A percentile compares a stretch with the other conserved stretches of the same genome.
Conservation (phyloP, 257 asterid genomes). For the Przewalskia tangutica region DNA sequence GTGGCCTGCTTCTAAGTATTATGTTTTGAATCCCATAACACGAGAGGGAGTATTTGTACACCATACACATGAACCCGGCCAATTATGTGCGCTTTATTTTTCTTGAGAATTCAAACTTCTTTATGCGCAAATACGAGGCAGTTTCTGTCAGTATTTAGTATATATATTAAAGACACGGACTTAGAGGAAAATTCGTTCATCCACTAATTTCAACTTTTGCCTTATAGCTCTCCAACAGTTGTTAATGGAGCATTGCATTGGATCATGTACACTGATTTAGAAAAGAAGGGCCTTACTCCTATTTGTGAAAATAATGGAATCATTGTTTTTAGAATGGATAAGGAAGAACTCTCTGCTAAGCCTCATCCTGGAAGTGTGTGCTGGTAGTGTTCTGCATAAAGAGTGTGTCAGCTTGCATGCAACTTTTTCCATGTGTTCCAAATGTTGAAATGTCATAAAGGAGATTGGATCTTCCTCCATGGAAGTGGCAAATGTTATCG, state of each 20-base stretch:
- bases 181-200: not conserved
- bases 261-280: not conserved
- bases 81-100: not conserved
- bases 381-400: not conserved
- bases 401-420: not conserved
- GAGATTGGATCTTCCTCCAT: not conserved
- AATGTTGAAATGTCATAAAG: not conserved
- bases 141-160: not conserved
- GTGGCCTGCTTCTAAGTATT: not conserved
- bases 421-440: not conserved
- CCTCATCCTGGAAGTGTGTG: not conserved
- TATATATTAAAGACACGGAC: not conserved
- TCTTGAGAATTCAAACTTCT: not conserved
- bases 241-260: not conserved
- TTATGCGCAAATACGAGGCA: not conserved
- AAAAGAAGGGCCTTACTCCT: not conserved
- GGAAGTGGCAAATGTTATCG: not conserved
- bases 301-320: not conserved
- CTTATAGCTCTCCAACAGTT: not conserved
- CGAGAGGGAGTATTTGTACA: not conserved
- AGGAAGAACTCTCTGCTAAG: too few relatives aligned
- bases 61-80: not conserved
- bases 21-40: too few relatives aligned
- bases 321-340: not conserved
- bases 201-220: not conserved